Base-by-base conservation (phyloP, 805 yeast species). In the Candida quercuum region DNA sequence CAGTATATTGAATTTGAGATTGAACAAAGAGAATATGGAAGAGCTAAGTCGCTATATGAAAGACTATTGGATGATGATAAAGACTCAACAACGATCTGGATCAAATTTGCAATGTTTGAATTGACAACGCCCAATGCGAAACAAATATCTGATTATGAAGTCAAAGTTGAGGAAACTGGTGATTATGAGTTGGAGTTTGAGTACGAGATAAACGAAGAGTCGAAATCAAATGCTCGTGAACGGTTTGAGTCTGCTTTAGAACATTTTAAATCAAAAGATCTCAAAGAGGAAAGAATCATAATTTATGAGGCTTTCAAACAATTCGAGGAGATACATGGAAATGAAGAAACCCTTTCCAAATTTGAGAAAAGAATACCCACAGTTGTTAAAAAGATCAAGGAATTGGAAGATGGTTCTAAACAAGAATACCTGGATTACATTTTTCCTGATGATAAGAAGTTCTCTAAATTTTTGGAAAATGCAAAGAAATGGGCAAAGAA, bases 71-170 rank as follows among this genome's bases (percentile, higher is more conserved):
- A 46, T 5, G 32, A 49, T 19, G 58, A 64, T 5, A 52, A 54
- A 6, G 46, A 53, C 26, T 51, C 64, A 4, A 61, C 71, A 4
- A 56, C 62, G 18, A 50, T 63, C 3, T 83, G 93, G 86, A 70
- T 83, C 12, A 67, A 78, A 19, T 71, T 67, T 49, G 95, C 95
- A 2, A 59, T 76, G 45, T 82, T 84, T 56, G 95, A 86, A 54
- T 63, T 82, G 3, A 65, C 80, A 1, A 69, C 79, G 1, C 87
- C 87, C 7, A 69, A 79, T 1, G 66, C 67, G 1, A 65, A 61
- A 16, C 84, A 79, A 45, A 41, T 76, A n/a, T 51, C 49, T 14
- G 54, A 56, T 17, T 67, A 66, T 40, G 48, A 51, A 32, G 35
- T 32, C 15, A 33, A 29, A 29, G 44, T 46, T 32, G 51, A 38